Conservation (phyloP, 805 yeast species). For the Yamadazyma insecticola region DNA sequence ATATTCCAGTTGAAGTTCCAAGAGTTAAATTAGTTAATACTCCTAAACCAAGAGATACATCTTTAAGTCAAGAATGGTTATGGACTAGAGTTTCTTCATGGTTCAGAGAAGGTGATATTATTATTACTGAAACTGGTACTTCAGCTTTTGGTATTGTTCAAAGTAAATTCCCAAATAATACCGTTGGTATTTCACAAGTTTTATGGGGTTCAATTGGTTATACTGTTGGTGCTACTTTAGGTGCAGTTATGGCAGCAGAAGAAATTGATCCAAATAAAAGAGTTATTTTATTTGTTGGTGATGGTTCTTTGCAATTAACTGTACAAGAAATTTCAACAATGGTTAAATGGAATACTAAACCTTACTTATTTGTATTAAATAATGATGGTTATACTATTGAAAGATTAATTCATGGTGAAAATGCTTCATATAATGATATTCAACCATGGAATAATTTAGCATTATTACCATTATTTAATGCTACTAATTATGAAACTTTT, state of each 20-base stretch:
- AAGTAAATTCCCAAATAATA: conserved; percentile 58
- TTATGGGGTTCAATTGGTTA: conserved; percentile 75
- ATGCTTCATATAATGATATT: conserved; percentile 60
- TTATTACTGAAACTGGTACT: conserved; percentile 71
- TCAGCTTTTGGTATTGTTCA: conserved; percentile 69
- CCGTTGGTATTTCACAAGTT: conserved; percentile 67
- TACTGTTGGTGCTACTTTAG: conserved; percentile 63
- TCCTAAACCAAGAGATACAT: conserved; percentile 26
- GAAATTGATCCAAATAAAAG: conserved; percentile 58
- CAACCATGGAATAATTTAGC: conserved; percentile 66
- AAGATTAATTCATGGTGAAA: conserved; percentile 66
- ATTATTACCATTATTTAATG: conserved; percentile 57
- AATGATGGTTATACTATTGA: conserved; percentile 75
- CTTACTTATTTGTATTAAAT: conserved; percentile 65
- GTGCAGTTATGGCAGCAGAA: conserved; percentile 66
- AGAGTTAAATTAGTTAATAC: conserved; percentile 41
- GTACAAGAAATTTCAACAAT: conserved; percentile 70
- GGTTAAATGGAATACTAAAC: conserved; percentile 61
- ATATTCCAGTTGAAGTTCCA: conserved; percentile 56
- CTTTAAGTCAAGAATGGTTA: conserved; percentile 57
- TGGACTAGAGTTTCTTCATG: conserved; percentile 63
- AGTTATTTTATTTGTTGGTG: conserved; percentile 67
- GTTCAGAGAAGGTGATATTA: conserved; percentile 62
- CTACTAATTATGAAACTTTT: conserved; percentile 49
- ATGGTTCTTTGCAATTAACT: conserved; percentile 71